phyloP scores from a whole-genome alignment of 139 green algal species.

The Micractinium sp. region DNA sequence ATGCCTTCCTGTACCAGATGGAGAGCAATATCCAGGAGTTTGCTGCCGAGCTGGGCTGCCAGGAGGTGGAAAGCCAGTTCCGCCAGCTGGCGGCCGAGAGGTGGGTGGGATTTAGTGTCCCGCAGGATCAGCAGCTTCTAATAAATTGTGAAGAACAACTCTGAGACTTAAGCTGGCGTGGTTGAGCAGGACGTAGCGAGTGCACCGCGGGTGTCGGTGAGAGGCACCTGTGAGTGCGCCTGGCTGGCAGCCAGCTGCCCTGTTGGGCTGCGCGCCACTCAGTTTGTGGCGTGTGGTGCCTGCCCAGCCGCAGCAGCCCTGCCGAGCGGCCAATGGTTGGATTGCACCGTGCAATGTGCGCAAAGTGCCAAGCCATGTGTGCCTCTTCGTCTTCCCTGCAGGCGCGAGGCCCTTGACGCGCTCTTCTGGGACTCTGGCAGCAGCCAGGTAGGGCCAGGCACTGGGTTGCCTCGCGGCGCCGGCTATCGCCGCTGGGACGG shows the following conservation, averaged over 20 bases:
- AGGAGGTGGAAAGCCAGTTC: constrained; percentile 5
- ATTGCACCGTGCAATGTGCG: too few relatives aligned
- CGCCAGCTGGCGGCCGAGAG: constrained; percentile 15
- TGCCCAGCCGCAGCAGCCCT: too few relatives aligned
- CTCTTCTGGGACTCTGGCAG: background rate
- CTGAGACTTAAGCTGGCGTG: too few relatives aligned
- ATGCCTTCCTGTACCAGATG: constrained; percentile 78
- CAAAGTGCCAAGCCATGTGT: background rate
- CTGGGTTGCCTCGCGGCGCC: background rate
- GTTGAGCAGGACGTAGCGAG: too few relatives aligned
- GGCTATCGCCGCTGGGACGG: too few relatives aligned
- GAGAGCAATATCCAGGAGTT: constrained; percentile 61
- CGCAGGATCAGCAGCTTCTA: too few relatives aligned
- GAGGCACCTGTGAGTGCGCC: too few relatives aligned
- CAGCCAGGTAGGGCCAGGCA: background rate
- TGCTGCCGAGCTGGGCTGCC: constrained; percentile 38
- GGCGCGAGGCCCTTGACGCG: background rate
- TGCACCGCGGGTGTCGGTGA: too few relatives aligned
- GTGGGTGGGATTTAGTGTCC: background rate
- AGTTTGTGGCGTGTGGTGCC: too few relatives aligned
- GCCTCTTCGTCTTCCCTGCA: background rate
- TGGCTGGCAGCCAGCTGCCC: too few relatives aligned
- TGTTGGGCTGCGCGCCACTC: too few relatives aligned
- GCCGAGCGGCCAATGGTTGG: too few relatives aligned
- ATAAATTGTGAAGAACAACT: background rate